Conservation (phyloP, 106 monocot genomes). For the Cymbidium sinense region DNA sequence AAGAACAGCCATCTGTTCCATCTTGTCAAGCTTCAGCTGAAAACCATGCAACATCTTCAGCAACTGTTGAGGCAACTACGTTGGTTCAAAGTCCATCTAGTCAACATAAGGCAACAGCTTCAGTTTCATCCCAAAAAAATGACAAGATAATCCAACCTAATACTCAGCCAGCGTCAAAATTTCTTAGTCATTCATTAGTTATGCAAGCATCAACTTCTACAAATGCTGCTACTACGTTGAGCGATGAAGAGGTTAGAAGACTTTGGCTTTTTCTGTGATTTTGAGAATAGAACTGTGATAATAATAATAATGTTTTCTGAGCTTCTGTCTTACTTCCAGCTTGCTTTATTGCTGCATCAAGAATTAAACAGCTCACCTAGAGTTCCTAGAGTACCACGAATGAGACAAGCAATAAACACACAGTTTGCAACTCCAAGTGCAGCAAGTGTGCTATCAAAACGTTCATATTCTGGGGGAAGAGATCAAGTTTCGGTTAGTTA, state of each 20-base stretch:
- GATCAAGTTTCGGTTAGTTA: constrained; percentile 48
- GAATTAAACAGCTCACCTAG: constrained; percentile 98
- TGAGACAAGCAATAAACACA: constrained; percentile 45
- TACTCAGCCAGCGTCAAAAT: constrained; percentile 32
- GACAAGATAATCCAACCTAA: constrained; percentile 40
- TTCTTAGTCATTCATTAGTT: constrained; percentile 24
- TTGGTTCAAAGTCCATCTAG: constrained; percentile 19
- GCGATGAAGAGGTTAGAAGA: constrained; percentile 81
- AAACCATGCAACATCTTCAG: constrained; percentile 8
- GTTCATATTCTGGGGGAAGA: constrained; percentile 54
- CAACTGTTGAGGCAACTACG: constrained; percentile 17
- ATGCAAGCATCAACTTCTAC: constrained; percentile 21
- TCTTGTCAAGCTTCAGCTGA: constrained; percentile 27
- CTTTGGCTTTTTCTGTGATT: neutral
- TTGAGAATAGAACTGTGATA: neutral
- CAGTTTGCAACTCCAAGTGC: constrained; percentile 38
- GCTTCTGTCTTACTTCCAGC: constrained; percentile 46
- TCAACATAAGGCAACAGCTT: constrained; percentile 33
- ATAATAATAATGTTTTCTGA: constrained; percentile 11
- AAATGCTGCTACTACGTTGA: constrained; percentile 42
- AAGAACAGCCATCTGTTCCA: constrained; percentile 21
- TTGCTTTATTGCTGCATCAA: constrained; percentile 89
- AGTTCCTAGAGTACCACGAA: constrained; percentile 85
- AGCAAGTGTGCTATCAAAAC: constrained; percentile 69
- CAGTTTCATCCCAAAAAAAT: constrained; percentile 41